These are phyloP conservation scores for Tilletia caries DNA, from an alignment of 1,284 basidiomycete genomes.

Conservation along the genomic window DNA sequence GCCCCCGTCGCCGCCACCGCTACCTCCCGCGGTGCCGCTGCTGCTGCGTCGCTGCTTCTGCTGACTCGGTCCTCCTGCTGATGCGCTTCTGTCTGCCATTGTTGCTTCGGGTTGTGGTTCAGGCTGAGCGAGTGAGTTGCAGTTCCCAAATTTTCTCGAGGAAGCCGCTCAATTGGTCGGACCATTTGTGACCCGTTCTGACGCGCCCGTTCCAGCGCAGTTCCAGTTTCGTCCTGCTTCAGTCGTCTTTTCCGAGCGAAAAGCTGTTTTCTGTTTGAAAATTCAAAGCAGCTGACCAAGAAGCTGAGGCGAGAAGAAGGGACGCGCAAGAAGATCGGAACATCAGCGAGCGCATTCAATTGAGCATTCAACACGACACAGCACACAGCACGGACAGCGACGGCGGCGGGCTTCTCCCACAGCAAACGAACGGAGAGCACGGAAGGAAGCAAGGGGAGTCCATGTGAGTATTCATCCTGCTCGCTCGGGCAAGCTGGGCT, in stretches of 20 bases:
- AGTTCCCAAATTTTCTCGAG: neutral
- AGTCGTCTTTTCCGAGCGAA: neutral
- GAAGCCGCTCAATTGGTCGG: neutral
- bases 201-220: too few species aligned
- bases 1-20: too few species aligned
- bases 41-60: neutral
- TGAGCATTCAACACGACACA: neutral
- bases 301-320: neutral
- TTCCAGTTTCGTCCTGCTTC: neutral
- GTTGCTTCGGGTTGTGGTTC: neutral
- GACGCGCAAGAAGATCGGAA: neutral
- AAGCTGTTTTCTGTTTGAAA: neutral
- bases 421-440: too few species aligned
- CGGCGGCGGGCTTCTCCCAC: neutral
- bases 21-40: too few species aligned
- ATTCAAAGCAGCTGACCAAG: neutral
- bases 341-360: neutral
- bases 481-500: neutral
- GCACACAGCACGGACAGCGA: neutral
- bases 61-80: conserved; percentile 2
- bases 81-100: neutral
- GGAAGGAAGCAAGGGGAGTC: too few species aligned
- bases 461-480: too few species aligned
- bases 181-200: too few species aligned
- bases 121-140: neutral